Base-by-base conservation (phyloP, 805 yeast genomes). In the Dipodascopsis uninucleata region DNA sequence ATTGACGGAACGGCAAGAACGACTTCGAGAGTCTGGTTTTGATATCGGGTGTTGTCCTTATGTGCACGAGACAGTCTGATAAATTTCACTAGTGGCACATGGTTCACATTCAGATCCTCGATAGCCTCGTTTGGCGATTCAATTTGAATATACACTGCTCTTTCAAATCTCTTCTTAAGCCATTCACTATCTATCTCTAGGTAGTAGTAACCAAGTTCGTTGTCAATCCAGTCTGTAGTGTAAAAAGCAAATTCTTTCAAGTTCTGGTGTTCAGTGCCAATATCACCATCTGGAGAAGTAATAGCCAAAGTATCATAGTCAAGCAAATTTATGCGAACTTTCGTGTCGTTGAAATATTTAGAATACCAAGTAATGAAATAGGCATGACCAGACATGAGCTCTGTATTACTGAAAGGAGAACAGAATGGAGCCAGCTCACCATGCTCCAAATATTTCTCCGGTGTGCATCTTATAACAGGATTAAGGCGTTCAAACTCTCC, bases 351-450 rank as follows among this genome's bases (percentile, higher is more conserved):
- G 58, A 85, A 87, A 61, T 68, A 81, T 38, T 74, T 71, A 2
- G 90, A 73, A 65, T 70, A 87, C 96, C 96, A 87, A 7, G 90
- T 80, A 41, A 85, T 64, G 58, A 88, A 87, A 57, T 85, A 83
- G 0, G 85, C 76, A 43, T 72, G 66, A 25, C 75, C 95, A 47
- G 75, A 63, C 52, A 75, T 73, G 66, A 84, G 70, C 31, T 68
- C 71, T 9, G 71, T 57, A 47, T 78, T 74, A 57, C 83, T 89
- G 26, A 68, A 70, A 9, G 96, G 96, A 17, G 85, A 76, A 64
- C 96, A 87, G 64, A 86, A 85, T n/a, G 96, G 96, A 40, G 71
- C 93, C 31, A 87, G 76, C 1, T 68, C 57, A 14, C 65, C 61
- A 49, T 70, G 71, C 41, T 69, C 65, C 55, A 68, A 72, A 61